Evolutionary conservation across 495 filamentous ascomycete species (phyloP).

Genomic region (Penicillium lagena): DNA sequence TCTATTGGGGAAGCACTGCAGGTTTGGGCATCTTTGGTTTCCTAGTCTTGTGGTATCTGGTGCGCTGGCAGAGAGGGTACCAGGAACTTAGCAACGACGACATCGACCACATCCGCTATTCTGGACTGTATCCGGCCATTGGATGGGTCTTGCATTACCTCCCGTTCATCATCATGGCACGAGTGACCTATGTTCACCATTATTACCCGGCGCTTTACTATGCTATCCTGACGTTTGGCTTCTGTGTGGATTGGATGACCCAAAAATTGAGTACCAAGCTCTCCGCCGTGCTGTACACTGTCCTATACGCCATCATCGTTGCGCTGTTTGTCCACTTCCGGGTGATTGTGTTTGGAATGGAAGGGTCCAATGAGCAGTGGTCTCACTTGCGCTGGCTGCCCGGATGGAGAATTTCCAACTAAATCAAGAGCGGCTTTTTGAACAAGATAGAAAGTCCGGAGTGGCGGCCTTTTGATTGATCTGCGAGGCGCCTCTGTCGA

Average conservation of each 20-base stretch:
- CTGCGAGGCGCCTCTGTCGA: neutral
- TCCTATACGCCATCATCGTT: constrained; percentile 66
- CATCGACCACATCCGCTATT: constrained; percentile 90
- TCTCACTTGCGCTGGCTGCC: constrained; percentile 87
- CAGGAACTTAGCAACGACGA: constrained; percentile 70
- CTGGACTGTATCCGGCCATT: constrained; percentile 82
- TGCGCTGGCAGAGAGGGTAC: constrained; percentile 96
- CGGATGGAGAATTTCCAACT: constrained; percentile 48
- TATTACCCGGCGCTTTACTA: constrained; percentile 99
- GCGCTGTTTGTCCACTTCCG: constrained; percentile 84
- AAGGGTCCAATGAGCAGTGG: constrained; percentile 75
- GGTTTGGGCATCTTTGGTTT: constrained; percentile 65
- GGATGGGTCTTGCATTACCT: constrained; percentile 96
- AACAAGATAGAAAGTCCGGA: no score
- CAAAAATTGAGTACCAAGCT: constrained; percentile 51
- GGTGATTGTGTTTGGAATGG: constrained; percentile 96
- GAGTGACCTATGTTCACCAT: constrained; percentile 98
- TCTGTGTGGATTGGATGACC: constrained; percentile 78
- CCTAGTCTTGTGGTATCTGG: constrained; percentile 73
- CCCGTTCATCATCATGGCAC: constrained; percentile 93
- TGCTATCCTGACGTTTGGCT: constrained; percentile 83
- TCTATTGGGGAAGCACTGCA: constrained; percentile 91
- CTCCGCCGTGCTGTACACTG: constrained; percentile 56
- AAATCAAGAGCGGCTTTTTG: neutral
- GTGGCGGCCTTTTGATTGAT: no score